These are phyloP conservation scores for Danielia oregonensis DNA, from an alignment of 805 yeast genomes.

Conservation along the genomic window DNA sequence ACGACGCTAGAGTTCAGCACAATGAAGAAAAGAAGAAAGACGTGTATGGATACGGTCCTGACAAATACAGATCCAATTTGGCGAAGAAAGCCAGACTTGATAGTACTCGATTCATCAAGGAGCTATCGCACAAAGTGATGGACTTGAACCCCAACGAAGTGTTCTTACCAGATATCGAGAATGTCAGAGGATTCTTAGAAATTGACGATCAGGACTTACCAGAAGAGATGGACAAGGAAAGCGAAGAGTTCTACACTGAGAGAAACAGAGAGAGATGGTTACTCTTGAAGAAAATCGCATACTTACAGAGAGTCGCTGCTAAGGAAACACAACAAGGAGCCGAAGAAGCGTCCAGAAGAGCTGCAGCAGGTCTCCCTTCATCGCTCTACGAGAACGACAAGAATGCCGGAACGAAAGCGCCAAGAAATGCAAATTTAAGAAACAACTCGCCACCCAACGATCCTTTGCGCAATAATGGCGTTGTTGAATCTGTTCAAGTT, in stretches of 20 bases:
- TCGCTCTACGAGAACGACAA: neutral
- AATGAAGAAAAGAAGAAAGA: slow-evolving; percentile 64
- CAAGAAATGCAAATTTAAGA: neutral
- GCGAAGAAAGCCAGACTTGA: slow-evolving; percentile 49
- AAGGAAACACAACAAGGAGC: slow-evolving; percentile 40
- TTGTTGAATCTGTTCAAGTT: neutral
- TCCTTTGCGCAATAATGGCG: neutral
- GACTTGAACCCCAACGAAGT: slow-evolving; percentile 26
- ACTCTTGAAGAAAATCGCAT: slow-evolving; percentile 65
- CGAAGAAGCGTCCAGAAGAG: slow-evolving; percentile 36
- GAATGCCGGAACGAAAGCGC: neutral
- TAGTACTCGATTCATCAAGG: slow-evolving; percentile 52
- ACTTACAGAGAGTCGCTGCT: slow-evolving; percentile 63
- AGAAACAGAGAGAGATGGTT: slow-evolving; percentile 62
- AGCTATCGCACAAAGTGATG: slow-evolving; percentile 51
- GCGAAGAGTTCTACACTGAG: slow-evolving; percentile 34
- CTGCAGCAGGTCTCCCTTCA: slow-evolving; percentile 28
- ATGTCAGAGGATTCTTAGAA: slow-evolving; percentile 53
- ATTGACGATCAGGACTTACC: slow-evolving; percentile 38
- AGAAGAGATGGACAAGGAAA: slow-evolving; percentile 35
- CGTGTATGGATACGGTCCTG: slow-evolving; percentile 74
- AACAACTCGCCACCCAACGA: neutral
- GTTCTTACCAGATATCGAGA: slow-evolving; percentile 56
- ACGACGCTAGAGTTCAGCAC: slow-evolving; percentile 76
- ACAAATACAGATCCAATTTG: slow-evolving; percentile 48